phyloP scores from a whole-genome alignment of 2,329 filamentous ascomycete species.

The Pseudocercospora musae region DNA sequence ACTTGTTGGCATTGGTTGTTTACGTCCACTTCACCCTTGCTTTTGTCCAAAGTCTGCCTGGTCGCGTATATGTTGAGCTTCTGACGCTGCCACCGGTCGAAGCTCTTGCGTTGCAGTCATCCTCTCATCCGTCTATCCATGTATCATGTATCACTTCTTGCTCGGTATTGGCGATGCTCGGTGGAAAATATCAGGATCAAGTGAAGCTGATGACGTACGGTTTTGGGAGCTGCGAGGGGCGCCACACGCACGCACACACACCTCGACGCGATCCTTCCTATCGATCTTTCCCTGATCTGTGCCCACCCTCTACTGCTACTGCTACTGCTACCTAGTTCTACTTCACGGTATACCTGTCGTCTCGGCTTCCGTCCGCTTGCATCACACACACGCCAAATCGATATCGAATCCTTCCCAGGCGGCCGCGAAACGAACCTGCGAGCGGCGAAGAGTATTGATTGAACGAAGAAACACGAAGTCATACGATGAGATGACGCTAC shows the following conservation, averaged over 20 bases:
- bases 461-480: not conserved
- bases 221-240: not conserved
- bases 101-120: not conserved
- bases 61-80: not conserved
- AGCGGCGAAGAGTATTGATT: not conserved
- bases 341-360: not conserved
- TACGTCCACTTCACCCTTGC: not conserved
- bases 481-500: not conserved
- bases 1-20: not conserved
- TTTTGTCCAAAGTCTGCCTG: not conserved
- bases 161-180: not conserved
- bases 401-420: not conserved
- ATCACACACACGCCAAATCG: not conserved
- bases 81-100: too few species aligned
- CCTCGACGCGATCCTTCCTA: not conserved
- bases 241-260: not conserved
- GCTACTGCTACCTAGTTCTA: not conserved
- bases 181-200: not conserved
- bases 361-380: not conserved
- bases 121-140: not conserved
- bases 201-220: not conserved
- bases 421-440: not conserved
- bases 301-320: not conserved
- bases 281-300: not conserved
- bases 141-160: not conserved